Evolutionary conservation across 2,329 filamentous ascomycete species (phyloP), one percentile per base, ranked within the genome.

Genomic region (Cadophora luteo-olivacea): DNA sequence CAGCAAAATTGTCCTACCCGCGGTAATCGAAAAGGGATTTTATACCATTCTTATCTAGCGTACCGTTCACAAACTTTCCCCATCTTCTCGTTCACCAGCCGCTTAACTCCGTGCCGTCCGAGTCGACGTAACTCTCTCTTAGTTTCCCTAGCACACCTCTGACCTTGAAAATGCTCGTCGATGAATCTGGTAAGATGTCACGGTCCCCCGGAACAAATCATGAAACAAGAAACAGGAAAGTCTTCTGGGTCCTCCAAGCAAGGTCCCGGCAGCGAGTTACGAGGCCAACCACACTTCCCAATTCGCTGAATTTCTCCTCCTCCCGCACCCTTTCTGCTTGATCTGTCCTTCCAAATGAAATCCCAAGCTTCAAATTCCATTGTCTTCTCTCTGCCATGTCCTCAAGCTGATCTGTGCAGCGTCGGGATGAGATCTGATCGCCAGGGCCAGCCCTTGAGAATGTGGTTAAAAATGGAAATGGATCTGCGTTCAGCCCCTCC

Each of bases 341-440:
- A n/a, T 6, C 19, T 33, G 9, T 22, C n/a, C 19, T 22, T 55
- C 16, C 16, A 33, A n/a, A 33, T 19, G 9, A 2, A 55, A n/a
- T 5, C 24, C 51, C 51, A 54, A 54, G 24, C 51, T 25, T 29
- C 25, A 29, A 32, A 54, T 60, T 41, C 36, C 36, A 41, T 60
- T 22, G 22, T 60, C 57, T 25, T 60, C 36, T 60, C 57, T 60
- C 57, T 45, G 57, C 57, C 57, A 55, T 33, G 52, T 55, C 16
- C 52, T 55, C 25, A 32, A 55, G 52, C 55, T 38, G 55, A 58
- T 58, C 55, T 58, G 55, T 58, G 55, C 55, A 36, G 33, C 55
- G 4, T 55, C 52, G n/a, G n/a, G 32, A 36, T 24, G n/a, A 41
- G 36, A 25, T 38, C 57, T 16, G 33, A 45, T 19, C n/a, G n/a